phyloP scores from a whole-genome alignment of 441 rosid genomes.

The Euphorbia corollata region DNA sequence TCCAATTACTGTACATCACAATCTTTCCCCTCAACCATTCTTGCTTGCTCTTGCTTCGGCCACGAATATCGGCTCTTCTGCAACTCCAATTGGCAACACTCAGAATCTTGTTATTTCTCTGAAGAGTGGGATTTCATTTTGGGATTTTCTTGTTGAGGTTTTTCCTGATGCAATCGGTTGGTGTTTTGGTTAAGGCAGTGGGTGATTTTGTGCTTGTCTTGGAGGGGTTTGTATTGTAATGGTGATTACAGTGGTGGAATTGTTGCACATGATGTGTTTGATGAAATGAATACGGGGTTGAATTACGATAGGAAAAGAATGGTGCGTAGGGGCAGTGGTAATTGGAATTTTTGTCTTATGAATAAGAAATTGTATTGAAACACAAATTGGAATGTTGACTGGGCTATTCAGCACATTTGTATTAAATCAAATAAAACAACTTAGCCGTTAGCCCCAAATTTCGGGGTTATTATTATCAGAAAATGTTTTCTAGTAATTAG shows the following conservation, averaged over 20 bases:
- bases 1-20: conserved; percentile 66
- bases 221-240: conserved; percentile 48
- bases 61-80: conserved; percentile 78
- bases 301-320: no score
- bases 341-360: no score
- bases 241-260: conserved; percentile 33
- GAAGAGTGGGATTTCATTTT: conserved; percentile 45
- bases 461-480: no score
- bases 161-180: conserved; percentile 61
- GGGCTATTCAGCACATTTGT: no score
- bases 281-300: background rate
- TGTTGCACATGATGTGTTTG: conserved; percentile 2
- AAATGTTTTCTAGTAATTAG: no score
- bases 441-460: no score
- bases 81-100: conserved; percentile 82
- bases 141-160: conserved; percentile 44
- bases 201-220: conserved; percentile 41
- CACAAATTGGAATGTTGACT: no score
- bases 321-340: no score
- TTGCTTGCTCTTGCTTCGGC: conserved; percentile 70
- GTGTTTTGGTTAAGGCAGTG: conserved; percentile 43
- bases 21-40: conserved; percentile 67
- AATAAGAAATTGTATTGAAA: no score
- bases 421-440: no score
- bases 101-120: conserved; percentile 81